Conservation (phyloP, 139 green algal species). For the Chlorella sp. region DNA sequence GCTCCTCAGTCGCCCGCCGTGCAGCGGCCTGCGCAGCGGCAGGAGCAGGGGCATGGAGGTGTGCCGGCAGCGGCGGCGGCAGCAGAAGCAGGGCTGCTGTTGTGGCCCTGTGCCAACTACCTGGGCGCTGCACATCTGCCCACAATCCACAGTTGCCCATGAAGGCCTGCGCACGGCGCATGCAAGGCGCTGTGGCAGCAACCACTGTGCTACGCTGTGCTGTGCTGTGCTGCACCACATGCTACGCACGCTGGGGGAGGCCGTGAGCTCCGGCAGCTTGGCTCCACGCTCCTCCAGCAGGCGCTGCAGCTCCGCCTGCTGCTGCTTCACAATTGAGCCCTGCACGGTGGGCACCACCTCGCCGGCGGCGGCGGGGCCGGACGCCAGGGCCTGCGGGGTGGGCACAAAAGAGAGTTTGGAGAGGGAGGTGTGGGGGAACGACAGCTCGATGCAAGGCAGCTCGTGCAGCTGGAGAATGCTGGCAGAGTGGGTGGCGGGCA, state of each 20-base stretch:
- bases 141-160: too few relatives aligned
- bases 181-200: too few relatives aligned
- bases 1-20: neutral
- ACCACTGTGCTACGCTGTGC: too few relatives aligned
- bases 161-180: too few relatives aligned
- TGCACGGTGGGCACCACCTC: neutral
- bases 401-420: too few relatives aligned
- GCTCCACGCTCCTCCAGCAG: slow-evolving; percentile 34
- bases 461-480: too few relatives aligned
- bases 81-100: neutral
- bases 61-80: neutral
- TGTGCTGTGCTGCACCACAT: too few relatives aligned
- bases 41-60: neutral
- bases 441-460: too few relatives aligned
- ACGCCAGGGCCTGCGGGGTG: slow-evolving; percentile 7
- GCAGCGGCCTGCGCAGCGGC: neutral
- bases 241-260: slow-evolving; percentile 28
- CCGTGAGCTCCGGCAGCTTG: slow-evolving; percentile 30
- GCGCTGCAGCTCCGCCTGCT: slow-evolving; percentile 38
- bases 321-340: neutral
- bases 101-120: too few relatives aligned
- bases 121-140: too few relatives aligned
- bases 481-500: neutral
- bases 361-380: slow-evolving; percentile 10
- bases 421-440: too few relatives aligned